Conservation (phyloP, 108 stramenopile genomes). For the Nitzschia palea region DNA sequence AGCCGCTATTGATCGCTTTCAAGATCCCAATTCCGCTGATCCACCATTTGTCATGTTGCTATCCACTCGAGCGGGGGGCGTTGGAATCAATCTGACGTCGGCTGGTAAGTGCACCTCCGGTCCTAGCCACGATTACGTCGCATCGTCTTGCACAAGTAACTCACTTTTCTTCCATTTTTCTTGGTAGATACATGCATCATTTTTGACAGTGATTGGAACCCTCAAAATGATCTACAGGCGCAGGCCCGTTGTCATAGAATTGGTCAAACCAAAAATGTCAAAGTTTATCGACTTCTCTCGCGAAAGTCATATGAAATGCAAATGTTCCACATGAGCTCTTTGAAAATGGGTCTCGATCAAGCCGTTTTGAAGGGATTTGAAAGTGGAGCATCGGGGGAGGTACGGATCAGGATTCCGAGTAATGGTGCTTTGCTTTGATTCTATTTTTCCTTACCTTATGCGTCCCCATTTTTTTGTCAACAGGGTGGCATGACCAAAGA, state of each 20-base stretch:
- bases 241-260: constrained; percentile 97
- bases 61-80: constrained; percentile 94
- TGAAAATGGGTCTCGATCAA: constrained; percentile 99
- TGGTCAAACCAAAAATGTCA: constrained; percentile 93
- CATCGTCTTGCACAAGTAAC: constrained; percentile 26
- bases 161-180: constrained; percentile 6
- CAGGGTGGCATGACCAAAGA: constrained; percentile 71
- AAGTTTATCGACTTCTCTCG: constrained; percentile 91
- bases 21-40: constrained; percentile 59
- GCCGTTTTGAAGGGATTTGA: constrained; percentile 95
- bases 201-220: constrained; percentile 96
- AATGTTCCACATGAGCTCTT: constrained; percentile 96
- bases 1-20: constrained; percentile 94
- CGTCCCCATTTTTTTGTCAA: neutral
- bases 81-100: constrained; percentile 96
- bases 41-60: constrained; percentile 96
- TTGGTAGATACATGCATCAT: constrained; percentile 79
- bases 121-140: neutral
- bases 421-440: neutral
- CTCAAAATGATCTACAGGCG: constrained; percentile 97
- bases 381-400: constrained; percentile 52
- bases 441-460: neutral
- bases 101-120: constrained; percentile 44
- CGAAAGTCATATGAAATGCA: constrained; percentile 97
- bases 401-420: neutral